These are phyloP conservation scores for Ogataea pignaliae DNA, from an alignment of 805 yeast species.

Conservation along the genomic window DNA sequence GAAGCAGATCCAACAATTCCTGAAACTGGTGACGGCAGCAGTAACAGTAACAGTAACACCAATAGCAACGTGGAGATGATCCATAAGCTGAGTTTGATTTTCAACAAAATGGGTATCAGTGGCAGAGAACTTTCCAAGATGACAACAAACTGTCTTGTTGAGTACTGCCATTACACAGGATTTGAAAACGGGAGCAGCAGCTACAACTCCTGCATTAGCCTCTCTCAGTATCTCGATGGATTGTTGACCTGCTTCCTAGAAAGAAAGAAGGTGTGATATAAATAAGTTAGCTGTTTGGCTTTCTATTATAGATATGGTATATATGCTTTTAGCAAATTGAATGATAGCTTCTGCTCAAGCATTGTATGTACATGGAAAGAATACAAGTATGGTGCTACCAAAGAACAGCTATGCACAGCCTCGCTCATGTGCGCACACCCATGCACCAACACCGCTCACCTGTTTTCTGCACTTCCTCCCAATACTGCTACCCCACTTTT, in stretches of 20 bases:
- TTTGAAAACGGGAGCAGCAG: background rate
- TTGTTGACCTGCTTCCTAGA: slow-evolving; percentile 2
- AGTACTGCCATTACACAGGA: slow-evolving; percentile 1
- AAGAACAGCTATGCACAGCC: background rate
- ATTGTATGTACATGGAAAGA: too few relatives aligned
- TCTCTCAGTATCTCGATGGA: slow-evolving; percentile 2
- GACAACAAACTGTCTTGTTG: slow-evolving; percentile 5
- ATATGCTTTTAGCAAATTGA: too few relatives aligned
- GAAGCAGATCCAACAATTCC: too few relatives aligned
- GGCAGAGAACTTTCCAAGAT: slow-evolving; percentile 8
- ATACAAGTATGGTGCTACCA: too few relatives aligned
- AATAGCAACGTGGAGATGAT: background rate
- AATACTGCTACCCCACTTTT: slow-evolving; percentile 8
- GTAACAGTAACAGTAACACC: too few relatives aligned
- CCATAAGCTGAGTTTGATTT: slow-evolving; percentile 2
- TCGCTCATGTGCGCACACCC: background rate
- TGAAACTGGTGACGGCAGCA: too few relatives aligned
- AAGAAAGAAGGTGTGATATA: background rate
- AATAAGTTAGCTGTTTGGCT: too few relatives aligned
- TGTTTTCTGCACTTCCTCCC: too few relatives aligned
- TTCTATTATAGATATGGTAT: too few relatives aligned
- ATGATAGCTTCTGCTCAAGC: too few relatives aligned
- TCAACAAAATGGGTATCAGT: slow-evolving; percentile 6
- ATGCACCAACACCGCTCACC: background rate
- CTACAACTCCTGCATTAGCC: background rate